phyloP scores from a whole-genome alignment of 169 alveolate species.

The Perkinsus chesapeaki region DNA sequence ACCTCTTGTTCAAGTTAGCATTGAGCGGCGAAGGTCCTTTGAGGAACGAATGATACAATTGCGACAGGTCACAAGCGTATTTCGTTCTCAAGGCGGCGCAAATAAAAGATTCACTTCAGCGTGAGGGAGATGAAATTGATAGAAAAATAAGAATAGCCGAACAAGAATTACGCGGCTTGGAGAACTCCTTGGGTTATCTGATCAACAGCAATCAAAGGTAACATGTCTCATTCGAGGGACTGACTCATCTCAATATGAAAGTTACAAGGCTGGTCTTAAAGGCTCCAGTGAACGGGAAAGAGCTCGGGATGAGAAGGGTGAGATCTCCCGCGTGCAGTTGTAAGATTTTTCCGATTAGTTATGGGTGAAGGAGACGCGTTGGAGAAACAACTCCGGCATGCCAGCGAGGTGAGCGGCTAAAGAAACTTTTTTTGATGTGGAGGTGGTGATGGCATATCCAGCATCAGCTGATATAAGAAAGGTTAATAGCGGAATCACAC shows the following conservation, averaged over 20 bases:
- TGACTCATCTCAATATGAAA: neutral
- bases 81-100: slow-evolving; percentile 77
- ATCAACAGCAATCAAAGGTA: slow-evolving; percentile 60
- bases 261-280: neutral
- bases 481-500: neutral
- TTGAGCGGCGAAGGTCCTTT: neutral
- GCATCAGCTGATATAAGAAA: neutral
- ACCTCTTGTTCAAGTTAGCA: too few relatives aligned
- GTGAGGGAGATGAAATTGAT: slow-evolving; percentile 78
- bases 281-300: neutral
- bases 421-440: too few relatives aligned
- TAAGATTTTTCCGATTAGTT: neutral
- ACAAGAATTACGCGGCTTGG: slow-evolving; percentile 59
- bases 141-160: slow-evolving; percentile 65
- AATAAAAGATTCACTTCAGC: slow-evolving; percentile 70
- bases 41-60: neutral
- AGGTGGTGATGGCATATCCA: neutral
- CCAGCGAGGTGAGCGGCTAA: neutral
- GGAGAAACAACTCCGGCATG: neutral
- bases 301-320: neutral
- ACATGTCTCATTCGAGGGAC: too few relatives aligned
- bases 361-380: neutral
- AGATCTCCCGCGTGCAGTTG: neutral
- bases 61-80: slow-evolving; percentile 66
- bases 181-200: slow-evolving; percentile 59